phyloP scores from a whole-genome alignment of 352 stramenopile species.

The Phytophthora hybrid region DNA sequence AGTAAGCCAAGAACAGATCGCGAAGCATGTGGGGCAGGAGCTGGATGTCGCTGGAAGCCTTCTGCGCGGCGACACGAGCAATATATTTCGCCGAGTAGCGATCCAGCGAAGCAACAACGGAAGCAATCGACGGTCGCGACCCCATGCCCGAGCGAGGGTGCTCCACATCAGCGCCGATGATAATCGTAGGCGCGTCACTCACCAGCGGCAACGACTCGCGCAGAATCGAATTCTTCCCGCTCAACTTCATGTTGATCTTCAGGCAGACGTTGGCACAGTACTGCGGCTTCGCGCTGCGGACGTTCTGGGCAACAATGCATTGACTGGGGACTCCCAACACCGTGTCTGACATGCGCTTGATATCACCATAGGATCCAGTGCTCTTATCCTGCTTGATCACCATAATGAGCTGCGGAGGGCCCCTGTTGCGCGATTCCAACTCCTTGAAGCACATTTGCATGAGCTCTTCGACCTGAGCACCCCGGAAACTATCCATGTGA shows the following conservation, averaged over 20 bases:
- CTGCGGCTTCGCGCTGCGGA: constrained; percentile 51
- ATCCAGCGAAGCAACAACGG: constrained; percentile 84
- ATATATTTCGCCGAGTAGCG: constrained; percentile 66
- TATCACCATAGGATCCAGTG: constrained; percentile 61
- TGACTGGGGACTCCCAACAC: constrained; percentile 75
- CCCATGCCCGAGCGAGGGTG: constrained; percentile 67
- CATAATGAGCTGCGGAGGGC: constrained; percentile 63
- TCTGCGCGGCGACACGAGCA: constrained; percentile 65
- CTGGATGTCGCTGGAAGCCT: constrained; percentile 59
- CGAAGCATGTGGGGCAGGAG: constrained; percentile 68
- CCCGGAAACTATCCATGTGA: constrained; percentile 47
- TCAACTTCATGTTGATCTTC: constrained; percentile 86
- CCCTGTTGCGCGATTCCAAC: constrained; percentile 43
- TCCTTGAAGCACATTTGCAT: constrained; percentile 68
- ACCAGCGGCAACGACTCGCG: constrained; percentile 56
- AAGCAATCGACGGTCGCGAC: constrained; percentile 76
- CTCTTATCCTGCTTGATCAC: constrained; percentile 63
- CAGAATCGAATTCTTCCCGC: constrained; percentile 70
- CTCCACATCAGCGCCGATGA: constrained; percentile 83
- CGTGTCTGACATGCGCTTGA: constrained; percentile 80
- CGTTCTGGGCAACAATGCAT: constrained; percentile 66
- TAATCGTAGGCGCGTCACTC: constrained; percentile 64
- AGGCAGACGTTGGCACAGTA: constrained; percentile 77
- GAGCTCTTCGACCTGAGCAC: constrained; percentile 58
- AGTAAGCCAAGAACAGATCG: constrained; percentile 84